phyloP scores from a whole-genome alignment of 1,284 basidiomycete genomes.

The Sanghuangporus sanghuang region DNA sequence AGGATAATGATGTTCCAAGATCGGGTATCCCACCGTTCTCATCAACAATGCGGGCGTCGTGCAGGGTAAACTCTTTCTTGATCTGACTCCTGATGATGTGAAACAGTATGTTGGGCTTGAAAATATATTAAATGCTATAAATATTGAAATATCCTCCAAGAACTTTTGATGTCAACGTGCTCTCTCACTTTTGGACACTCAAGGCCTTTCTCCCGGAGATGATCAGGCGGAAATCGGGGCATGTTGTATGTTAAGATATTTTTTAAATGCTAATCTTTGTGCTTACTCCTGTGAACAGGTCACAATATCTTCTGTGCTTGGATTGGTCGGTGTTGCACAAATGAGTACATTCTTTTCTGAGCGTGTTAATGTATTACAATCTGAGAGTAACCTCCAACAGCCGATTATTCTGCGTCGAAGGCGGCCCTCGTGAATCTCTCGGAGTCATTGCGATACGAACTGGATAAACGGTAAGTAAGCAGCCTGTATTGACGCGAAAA shows the following conservation, averaged over 20 bases:
- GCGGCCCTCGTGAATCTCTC: conserved; percentile 75
- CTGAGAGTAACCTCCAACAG: conserved; percentile 34
- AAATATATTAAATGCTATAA: neutral
- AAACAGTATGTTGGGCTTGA: conserved; percentile 52
- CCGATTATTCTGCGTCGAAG: conserved; percentile 87
- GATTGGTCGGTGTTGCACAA: conserved; percentile 69
- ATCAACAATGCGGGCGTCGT: conserved; percentile 97
- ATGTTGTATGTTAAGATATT: conserved; percentile 59
- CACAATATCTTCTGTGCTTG: conserved; percentile 78
- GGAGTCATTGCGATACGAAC: conserved; percentile 78
- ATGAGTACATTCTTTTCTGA: conserved; percentile 55
- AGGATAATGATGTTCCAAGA: conserved; percentile 36
- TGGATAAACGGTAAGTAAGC: conserved; percentile 58
- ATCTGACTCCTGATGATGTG: conserved; percentile 74
- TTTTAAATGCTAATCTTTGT: conserved; percentile 8
- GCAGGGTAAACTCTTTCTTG: conserved; percentile 81
- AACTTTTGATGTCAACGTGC: conserved; percentile 85
- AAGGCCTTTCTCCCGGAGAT: conserved; percentile 93
- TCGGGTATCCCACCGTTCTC: conserved; percentile 85
- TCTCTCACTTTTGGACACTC: conserved; percentile 87
- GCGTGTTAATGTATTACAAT: conserved; percentile 7
- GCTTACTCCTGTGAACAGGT: conserved; percentile 40
- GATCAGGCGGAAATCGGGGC: conserved; percentile 72
- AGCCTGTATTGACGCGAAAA: neutral
- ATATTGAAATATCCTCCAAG: conserved; percentile 35